These are phyloP conservation scores for Silene vulgaris DNA, from an alignment of 179 eudicot species.

Conservation along the genomic window DNA sequence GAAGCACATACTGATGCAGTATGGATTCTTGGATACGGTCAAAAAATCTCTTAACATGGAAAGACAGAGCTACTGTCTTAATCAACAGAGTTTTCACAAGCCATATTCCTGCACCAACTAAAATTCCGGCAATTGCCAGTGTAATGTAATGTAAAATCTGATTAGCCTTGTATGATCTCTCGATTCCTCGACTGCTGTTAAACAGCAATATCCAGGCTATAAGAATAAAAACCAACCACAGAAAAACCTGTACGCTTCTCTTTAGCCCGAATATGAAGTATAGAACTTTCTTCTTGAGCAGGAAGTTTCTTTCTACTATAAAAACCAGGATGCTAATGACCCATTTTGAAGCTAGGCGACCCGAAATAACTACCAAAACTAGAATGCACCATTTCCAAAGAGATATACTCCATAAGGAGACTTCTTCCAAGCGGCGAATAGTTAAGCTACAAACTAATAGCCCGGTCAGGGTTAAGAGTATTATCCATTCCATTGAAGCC, in stretches of 20 bases:
- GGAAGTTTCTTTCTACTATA: constrained; percentile 55
- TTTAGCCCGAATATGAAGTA: constrained; percentile 64
- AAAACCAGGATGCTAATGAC: constrained; percentile 37
- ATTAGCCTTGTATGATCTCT: constrained; percentile 35
- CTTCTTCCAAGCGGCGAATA: constrained; percentile 25
- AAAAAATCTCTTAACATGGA: constrained; percentile 70
- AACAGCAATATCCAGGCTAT: constrained; percentile 65
- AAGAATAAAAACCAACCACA: constrained; percentile 67
- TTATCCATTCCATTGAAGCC: constrained; percentile 42
- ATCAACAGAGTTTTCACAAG: constrained; percentile 56
- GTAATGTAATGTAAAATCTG: constrained; percentile 50
- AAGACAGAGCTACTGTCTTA: constrained; percentile 54
- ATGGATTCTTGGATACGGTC: constrained; percentile 79
- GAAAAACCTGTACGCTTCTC: constrained; percentile 49
- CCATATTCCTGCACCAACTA: constrained; percentile 69
- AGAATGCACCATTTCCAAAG: constrained; percentile 87
- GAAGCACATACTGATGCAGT: constrained; percentile 66
- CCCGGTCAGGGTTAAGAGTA: constrained; percentile 38
- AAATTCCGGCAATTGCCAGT: constrained; percentile 48
- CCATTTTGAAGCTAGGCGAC: constrained; percentile 58
- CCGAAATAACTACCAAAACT: constrained; percentile 53
- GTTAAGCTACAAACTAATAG: constrained; percentile 46
- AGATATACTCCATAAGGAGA: constrained; percentile 41
- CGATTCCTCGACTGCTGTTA: constrained; percentile 48
- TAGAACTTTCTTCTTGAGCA: constrained; percentile 60